These are phyloP conservation scores for Gleditsia sinensis DNA, from an alignment of 306 rosid species.

Conservation along the genomic window DNA sequence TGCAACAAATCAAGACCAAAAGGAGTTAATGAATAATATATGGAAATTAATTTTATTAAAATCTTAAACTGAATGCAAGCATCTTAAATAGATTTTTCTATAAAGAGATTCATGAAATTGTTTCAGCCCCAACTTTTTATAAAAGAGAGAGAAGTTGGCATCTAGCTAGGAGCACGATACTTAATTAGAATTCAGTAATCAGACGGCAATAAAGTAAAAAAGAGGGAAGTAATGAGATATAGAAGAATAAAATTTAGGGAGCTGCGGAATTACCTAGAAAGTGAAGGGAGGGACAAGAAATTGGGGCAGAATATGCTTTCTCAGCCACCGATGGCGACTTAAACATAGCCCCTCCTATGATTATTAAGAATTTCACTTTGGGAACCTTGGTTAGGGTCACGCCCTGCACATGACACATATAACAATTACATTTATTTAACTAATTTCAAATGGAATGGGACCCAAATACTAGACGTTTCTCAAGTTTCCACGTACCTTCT, in stretches of 20 bases:
- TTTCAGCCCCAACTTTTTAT: no score
- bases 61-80: no score
- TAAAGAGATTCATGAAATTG: no score
- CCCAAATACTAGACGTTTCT: not conserved
- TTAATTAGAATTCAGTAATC: not conserved
- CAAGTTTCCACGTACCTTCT: slow-evolving; percentile 47
- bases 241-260: not conserved
- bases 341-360: slow-evolving; percentile 84
- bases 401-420: slow-evolving; percentile 60
- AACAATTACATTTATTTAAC: no score
- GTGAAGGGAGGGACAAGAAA: slow-evolving; percentile 72
- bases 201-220: not conserved
- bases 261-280: slow-evolving; percentile 60
- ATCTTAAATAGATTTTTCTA: no score
- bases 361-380: slow-evolving; percentile 63
- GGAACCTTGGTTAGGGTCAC: slow-evolving; percentile 72
- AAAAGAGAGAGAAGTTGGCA: no score
- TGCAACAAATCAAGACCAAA: no score
- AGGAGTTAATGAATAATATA: no score
- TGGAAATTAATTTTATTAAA: no score
- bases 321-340: slow-evolving; percentile 43
- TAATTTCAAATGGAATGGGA: no score
- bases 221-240: not conserved
- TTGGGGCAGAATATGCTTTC: slow-evolving; percentile 63
- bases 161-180: no score